Base-by-base conservation (phyloP, 1,139 yeast genomes). In the Debaryomycetaceae sp. region DNA sequence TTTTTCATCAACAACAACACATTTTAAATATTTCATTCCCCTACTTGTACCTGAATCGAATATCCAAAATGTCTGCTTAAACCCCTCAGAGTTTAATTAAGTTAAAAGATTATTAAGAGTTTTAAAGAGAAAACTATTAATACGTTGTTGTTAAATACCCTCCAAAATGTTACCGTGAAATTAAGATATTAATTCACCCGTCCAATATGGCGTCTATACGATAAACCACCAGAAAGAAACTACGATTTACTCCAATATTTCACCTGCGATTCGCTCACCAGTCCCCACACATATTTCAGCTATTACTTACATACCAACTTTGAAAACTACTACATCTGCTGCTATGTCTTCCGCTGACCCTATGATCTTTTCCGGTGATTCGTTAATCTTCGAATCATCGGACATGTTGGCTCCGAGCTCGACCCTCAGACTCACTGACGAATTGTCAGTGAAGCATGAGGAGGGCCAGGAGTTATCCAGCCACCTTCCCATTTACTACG, bases 41-140 rank as follows among this genome's bases (percentile, higher is more conserved):
- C 29, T 39, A 33, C 30, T 26, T 34, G 30, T 27, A 31, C 32
- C 34, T 34, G 41, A 26, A 16, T 27, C 4, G 23, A 27, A 27
- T 27, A 27, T 27, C 39, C 40, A 53, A 48, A 44, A 59, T 59
- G 65, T 57, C 58, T 55, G 61, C 61, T 48, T 59, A 58, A 59
- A 56, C 52, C 45, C 34, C 38, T 36, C 36, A 22, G 23, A 27
- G 24, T 34, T 34, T 28, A 27, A 24, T 28, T 13, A 28, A 28
- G 23, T 24, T 23, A 24, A 35, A 31, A 31, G 34, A 30, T 18
- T 27, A 29, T 32, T 31, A 33, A 33, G 20, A 30, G 30, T 38
- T 41, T 39, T 36, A 30, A 27, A 33, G 21, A 27, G 32, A 37
- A 38, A 41, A 42, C 37, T 36, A 32, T 40, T 42, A 37, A 41